A percentile compares a stretch with the other conserved stretches of the same genome.
These are phyloP conservation scores for Coemansia sp. DNA, from an alignment of 192 early-diverging fungal species.

Conservation along the genomic window DNA sequence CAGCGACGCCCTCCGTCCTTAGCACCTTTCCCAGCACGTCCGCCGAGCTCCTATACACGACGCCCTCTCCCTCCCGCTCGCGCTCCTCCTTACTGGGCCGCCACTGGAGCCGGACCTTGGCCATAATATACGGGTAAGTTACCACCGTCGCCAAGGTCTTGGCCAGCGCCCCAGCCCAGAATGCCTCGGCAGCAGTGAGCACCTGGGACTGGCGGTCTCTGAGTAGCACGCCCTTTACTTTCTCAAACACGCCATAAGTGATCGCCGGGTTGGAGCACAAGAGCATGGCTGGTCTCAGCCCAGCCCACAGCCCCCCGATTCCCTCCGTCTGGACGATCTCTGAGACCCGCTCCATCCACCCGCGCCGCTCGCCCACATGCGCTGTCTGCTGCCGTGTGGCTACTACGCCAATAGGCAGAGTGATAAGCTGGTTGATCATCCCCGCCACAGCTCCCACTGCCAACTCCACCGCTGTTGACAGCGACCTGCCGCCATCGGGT, in stretches of 20 bases:
- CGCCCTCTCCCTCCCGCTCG: conserved; percentile 47
- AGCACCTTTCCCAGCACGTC: conserved; percentile 85
- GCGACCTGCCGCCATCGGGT: conserved; percentile 33
- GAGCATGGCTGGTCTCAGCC: conserved; percentile 86
- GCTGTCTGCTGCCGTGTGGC: conserved; percentile 94
- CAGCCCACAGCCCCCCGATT: conserved; percentile 80
- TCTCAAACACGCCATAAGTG: conserved; percentile 94
- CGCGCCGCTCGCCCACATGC: conserved; percentile 57
- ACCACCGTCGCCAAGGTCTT: conserved; percentile 88
- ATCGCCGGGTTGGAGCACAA: conserved; percentile 95
- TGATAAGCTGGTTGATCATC: conserved; percentile 81
- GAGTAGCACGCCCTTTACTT: conserved; percentile 62
- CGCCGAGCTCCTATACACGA: conserved; percentile 75
- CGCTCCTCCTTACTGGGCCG: conserved; percentile 66
- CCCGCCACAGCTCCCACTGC: conserved; percentile 87
- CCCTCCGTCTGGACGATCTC: conserved; percentile 81
- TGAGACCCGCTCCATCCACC: conserved; percentile 63
- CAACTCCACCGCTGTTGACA: conserved; percentile 87
- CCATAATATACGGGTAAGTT: conserved; percentile 98
- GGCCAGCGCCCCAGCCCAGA: conserved; percentile 87
- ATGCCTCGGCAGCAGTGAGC: conserved; percentile 79
- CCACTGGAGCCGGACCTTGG: conserved; percentile 95
- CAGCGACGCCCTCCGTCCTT: conserved; percentile 74
- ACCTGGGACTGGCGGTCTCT: conserved; percentile 51
- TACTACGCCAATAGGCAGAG: conserved; percentile 90